Evolutionary conservation across 2,329 filamentous ascomycete species (phyloP).

Genomic region (Colletotrichum trifolii): DNA sequence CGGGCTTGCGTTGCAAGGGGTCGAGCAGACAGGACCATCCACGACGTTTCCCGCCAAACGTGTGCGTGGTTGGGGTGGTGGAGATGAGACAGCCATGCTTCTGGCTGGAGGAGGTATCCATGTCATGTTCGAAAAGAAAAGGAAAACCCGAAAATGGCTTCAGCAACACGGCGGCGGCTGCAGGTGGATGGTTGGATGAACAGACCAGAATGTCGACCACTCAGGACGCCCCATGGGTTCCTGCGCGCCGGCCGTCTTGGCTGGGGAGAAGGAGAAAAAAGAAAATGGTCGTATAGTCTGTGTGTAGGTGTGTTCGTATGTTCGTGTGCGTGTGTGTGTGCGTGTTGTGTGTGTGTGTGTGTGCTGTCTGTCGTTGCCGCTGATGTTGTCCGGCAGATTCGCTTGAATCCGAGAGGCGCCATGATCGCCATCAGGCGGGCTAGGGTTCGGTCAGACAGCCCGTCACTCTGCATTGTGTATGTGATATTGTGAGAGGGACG

Average conservation of each 20-base stretch:
- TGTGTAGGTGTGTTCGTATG: not conserved
- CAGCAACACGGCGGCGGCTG: conserved; percentile 29
- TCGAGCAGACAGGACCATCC: conserved; percentile 21
- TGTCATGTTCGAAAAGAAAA: conserved; percentile 10
- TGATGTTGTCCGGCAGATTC: conserved; percentile 9
- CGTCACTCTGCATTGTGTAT: conserved; percentile 11
- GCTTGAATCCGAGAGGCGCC: conserved; percentile 25
- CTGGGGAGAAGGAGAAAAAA: not conserved
- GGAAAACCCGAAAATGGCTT: conserved; percentile 5
- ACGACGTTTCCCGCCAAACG: conserved; percentile 22
- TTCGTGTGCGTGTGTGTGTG: not conserved
- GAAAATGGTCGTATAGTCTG: not conserved
- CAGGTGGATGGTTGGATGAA: conserved; percentile 28
- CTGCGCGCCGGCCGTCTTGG: conserved; percentile 20
- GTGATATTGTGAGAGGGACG: conserved; percentile 3
- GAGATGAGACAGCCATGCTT: conserved; percentile 33
- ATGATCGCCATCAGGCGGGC: conserved; percentile 25
- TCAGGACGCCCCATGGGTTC: conserved; percentile 19
- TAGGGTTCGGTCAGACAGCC: not conserved
- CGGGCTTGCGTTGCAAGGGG: not conserved
- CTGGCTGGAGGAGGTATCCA: not conserved
- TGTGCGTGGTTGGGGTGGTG: conserved; percentile 28
- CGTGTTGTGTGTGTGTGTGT: conserved; percentile 6
- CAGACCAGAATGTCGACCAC: conserved; percentile 6
- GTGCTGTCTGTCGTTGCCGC: conserved; percentile 19